Conservation (phyloP, 306 rosid species). For the Hippophae tibetana region DNA sequence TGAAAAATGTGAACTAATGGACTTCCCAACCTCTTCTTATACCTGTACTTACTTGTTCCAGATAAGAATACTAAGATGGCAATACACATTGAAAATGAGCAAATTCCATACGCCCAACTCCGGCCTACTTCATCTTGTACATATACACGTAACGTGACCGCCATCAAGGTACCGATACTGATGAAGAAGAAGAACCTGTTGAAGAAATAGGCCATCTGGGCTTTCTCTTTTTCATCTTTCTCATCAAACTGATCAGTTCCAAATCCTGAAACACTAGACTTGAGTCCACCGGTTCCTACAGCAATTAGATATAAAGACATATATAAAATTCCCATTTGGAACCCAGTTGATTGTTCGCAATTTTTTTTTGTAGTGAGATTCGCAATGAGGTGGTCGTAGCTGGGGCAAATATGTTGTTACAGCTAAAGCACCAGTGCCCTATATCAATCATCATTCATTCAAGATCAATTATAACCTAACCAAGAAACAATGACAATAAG, state of each 20-base stretch:
- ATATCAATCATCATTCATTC: constrained; percentile 2
- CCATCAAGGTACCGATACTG: constrained; percentile 67
- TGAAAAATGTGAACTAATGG: constrained; percentile 76
- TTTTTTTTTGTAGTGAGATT: constrained; percentile 4
- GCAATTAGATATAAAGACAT: constrained; percentile 61
- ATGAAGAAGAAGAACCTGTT: constrained; percentile 72
- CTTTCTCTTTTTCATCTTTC: constrained; percentile 74
- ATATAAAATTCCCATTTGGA: constrained; percentile 75
- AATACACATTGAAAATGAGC: constrained; percentile 51
- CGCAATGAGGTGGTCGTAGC: constrained; percentile 70
- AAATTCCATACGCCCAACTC: constrained; percentile 75
- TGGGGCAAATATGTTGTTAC: constrained; percentile 52
- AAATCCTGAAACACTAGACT: constrained; percentile 87
- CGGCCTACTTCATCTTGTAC: constrained; percentile 78
- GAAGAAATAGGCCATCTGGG: constrained; percentile 78
- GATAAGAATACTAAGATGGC: constrained; percentile 43
- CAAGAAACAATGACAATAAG: not conserved
- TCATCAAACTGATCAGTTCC: constrained; percentile 89
- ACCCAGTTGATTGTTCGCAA: constrained; percentile 57
- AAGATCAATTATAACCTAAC: not conserved
- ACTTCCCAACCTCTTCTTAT: constrained; percentile 68
- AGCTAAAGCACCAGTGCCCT: constrained; percentile 76
- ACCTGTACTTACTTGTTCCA: constrained; percentile 61
- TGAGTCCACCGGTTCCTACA: constrained; percentile 79
- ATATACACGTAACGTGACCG: constrained; percentile 85